Base-by-base conservation (phyloP, 129 eudicot species). In the Gnaphalium uliginosum region DNA sequence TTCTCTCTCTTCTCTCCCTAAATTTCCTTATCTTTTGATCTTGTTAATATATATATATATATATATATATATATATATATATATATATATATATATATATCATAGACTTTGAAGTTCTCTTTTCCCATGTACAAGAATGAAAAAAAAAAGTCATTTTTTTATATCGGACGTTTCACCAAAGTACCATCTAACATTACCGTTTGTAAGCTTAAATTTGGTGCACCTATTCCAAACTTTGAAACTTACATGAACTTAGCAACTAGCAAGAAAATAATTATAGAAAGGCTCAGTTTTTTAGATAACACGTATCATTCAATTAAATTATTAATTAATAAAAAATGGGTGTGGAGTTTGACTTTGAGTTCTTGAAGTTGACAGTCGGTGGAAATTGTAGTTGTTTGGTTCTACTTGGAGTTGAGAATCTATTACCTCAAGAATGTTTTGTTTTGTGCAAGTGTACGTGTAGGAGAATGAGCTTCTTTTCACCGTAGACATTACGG, bases 281-380 rank as follows among this genome's bases (percentile, higher is more conserved):
- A 63, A 79, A 79, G 73, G 78, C 83, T 22, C 78, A 50, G 35
- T 29, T 53, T 79, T 72, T 72, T 72, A 79, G 78, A 79, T 22
- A 64, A 72, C 83, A 79, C 83, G 83, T 79, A 72, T 27, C 74
- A 72, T 72, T 13, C n/a, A n/a, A n/a, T n/a, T 5, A 2, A 14
- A 2, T 72, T 3, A 11, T 72, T 64, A 72, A 64, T 22, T 33
- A 63, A 35, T 79, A 63, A 27, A n/a, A 18, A 50, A 43, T 43
- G 8, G 8, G 4, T 72, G 68, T 71, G 61, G 67, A 72, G 78
- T 79, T 79, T 79, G 83, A 79, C 83, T 79, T 79, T 72, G 60
- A 79, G 83, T 79, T 79, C 78, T 79, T 79, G 83, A 72, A 65
- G 83, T 79, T 62, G 74, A 79, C 78, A 65, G 83, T 72, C 83